phyloP scores from a whole-genome alignment of 169 alveolate genomes.

The Plasmodium gonderi region DNA sequence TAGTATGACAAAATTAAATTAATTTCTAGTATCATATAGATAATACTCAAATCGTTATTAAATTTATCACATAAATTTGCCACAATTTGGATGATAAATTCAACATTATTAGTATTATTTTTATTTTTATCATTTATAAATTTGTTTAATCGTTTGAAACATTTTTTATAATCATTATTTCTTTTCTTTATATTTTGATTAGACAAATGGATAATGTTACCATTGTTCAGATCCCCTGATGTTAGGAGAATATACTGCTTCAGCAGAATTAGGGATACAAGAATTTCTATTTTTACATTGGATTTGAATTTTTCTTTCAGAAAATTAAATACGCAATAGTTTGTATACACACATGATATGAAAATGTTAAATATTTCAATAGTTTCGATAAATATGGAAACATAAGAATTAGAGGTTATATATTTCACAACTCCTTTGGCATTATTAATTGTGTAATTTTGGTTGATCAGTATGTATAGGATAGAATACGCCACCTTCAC shows the following conservation, averaged over 20 bases:
- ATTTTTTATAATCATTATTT: not conserved
- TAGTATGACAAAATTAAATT: constrained; percentile 21
- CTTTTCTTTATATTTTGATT: constrained; percentile 41
- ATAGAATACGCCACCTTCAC: constrained; percentile 25
- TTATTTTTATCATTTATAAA: constrained; percentile 26
- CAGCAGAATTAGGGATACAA: constrained; percentile 26
- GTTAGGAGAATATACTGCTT: constrained; percentile 47
- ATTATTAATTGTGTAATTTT: constrained; percentile 5
- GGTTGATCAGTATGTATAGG: constrained; percentile 28
- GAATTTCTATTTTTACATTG: constrained; percentile 14
- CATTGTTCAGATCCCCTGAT: constrained; percentile 36
- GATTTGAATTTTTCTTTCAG: constrained; percentile 46
- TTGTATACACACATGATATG: constrained; percentile 53
- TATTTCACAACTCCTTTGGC: not conserved
- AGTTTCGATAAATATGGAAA: constrained; percentile 32
- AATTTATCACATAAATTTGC: constrained; percentile 20
- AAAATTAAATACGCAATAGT: constrained; percentile 18
- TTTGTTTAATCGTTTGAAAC: constrained; percentile 43
- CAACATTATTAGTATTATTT: constrained; percentile 23
- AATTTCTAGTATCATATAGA: constrained; percentile 48
- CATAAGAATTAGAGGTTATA: constrained; percentile 31
- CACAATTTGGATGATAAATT: constrained; percentile 27
- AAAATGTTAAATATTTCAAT: constrained; percentile 63
- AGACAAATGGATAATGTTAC: constrained; percentile 11
- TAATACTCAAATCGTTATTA: constrained; percentile 37